A percentile compares a stretch with the other conserved stretches of the same genome.
Conservation (phyloP, 129 eudicot species). For the Chrysanthemum makinoi region DNA sequence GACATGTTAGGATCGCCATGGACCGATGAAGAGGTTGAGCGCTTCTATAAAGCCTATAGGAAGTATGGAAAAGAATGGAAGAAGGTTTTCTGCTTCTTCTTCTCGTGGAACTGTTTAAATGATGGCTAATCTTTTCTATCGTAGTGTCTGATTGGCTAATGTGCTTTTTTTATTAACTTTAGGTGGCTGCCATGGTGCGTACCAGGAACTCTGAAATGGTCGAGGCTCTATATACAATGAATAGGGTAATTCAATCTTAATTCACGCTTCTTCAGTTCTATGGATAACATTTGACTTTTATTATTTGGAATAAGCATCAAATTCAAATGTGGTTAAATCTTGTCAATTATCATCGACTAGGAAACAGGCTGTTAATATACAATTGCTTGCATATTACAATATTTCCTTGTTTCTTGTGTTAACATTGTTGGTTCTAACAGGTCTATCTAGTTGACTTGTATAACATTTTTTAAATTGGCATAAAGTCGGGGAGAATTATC, state of each 20-base stretch:
- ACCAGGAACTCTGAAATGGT: constrained; percentile 60
- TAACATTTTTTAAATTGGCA: too few species aligned
- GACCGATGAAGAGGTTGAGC: constrained; percentile 62
- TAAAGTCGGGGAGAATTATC: too few species aligned
- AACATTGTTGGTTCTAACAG: too few species aligned
- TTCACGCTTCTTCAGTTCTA: constrained; percentile 10
- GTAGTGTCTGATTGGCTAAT: constrained; percentile 19
- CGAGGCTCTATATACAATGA: constrained; percentile 73
- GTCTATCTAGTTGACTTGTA: too few species aligned
- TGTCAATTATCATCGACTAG: not conserved
- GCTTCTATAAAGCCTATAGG: constrained; percentile 64
- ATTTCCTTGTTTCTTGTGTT: too few species aligned
- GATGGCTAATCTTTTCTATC: not conserved
- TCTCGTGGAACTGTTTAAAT: not conserved
- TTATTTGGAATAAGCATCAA: not conserved
- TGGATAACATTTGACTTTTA: not conserved
- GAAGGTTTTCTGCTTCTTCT: constrained; percentile 37
- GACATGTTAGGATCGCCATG: constrained; percentile 63
- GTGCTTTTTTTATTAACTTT: constrained; percentile 17
- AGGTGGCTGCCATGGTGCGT: constrained; percentile 60
- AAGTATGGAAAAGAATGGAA: constrained; percentile 72
- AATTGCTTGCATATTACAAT: constrained; percentile 1
- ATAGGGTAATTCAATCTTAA: constrained; percentile 41
- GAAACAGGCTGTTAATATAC: not conserved
- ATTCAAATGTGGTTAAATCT: constrained; percentile 6